Percentiles rank a stretch among this genome's conserved stretches.
phyloP scores from a whole-genome alignment of 495 filamentous ascomycete species.

The Penicillium roqueforti region DNA sequence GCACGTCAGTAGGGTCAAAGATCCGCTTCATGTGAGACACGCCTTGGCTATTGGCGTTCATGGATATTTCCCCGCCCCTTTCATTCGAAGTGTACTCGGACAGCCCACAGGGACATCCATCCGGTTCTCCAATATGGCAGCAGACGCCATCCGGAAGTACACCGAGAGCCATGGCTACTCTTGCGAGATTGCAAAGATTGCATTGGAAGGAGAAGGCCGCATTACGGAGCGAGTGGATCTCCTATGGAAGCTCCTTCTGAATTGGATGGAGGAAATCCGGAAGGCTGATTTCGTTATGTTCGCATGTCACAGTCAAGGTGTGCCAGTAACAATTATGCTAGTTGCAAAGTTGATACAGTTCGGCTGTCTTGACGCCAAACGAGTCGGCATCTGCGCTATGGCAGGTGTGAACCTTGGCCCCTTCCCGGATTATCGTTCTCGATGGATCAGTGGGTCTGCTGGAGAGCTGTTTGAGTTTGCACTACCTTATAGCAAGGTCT shows the following conservation, averaged over 20 bases:
- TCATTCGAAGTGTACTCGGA: conserved; percentile 81
- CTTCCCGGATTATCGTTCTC: conserved; percentile 79
- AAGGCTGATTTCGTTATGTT: conserved; percentile 84
- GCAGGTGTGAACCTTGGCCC: conserved; percentile 93
- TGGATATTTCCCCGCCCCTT: conserved; percentile 83
- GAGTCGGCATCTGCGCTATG: conserved; percentile 85
- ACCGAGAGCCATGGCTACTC: conserved; percentile 61
- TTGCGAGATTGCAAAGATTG: conserved; percentile 79
- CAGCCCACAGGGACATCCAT: conserved; percentile 95
- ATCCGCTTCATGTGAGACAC: conserved; percentile 67
- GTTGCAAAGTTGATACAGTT: conserved; percentile 82
- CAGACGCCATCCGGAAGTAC: conserved; percentile 79
- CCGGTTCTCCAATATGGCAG: conserved; percentile 84
- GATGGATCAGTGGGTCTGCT: conserved; percentile 80
- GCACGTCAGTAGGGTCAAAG: conserved; percentile 68
- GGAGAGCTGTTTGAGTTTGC: conserved; percentile 92
- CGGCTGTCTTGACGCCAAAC: conserved; percentile 64
- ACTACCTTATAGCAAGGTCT: conserved; percentile 70
- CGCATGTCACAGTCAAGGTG: conserved; percentile 92
- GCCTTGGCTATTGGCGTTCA: conserved; percentile 93
- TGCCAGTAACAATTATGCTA: conserved; percentile 91
- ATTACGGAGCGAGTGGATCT: conserved; percentile 85
- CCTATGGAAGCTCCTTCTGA: conserved; percentile 89
- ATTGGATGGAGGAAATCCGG: conserved; percentile 89
- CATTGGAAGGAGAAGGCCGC: conserved; percentile 96